These are phyloP conservation scores for Xylaria scruposa DNA, from an alignment of 495 filamentous ascomycete genomes.

Conservation along the genomic window DNA sequence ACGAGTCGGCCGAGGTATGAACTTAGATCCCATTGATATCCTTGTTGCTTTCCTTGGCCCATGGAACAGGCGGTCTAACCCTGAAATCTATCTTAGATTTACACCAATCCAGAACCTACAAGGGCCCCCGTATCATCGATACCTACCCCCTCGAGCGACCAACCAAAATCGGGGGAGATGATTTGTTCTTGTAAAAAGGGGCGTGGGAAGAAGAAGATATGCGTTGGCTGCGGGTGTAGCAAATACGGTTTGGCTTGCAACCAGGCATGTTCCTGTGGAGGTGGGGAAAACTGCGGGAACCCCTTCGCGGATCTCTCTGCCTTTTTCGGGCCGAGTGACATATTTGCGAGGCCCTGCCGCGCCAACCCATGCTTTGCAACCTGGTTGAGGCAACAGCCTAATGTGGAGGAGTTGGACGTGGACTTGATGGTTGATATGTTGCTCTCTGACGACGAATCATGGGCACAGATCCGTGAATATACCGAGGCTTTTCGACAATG, in stretches of 20 bases:
- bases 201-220: constrained; percentile 41
- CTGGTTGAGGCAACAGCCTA: constrained; percentile 41
- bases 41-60: background rate
- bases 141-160: constrained; percentile 39
- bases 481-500: constrained; percentile 38
- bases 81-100: constrained; percentile 30
- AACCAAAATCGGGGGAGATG: constrained; percentile 30
- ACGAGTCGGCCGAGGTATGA: constrained; percentile 42
- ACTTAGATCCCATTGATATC: constrained; percentile 7
- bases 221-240: constrained; percentile 40
- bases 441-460: constrained; percentile 40
- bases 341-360: constrained; percentile 37
- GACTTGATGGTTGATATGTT: constrained; percentile 44
- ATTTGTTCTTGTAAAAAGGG: constrained; percentile 40
- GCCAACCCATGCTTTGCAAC: constrained; percentile 41
- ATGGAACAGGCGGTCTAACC: background rate
- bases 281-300: constrained; percentile 33
- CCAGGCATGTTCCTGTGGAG: constrained; percentile 35
- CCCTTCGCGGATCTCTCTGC: constrained; percentile 38
- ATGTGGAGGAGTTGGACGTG: constrained; percentile 39
- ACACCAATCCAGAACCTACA: constrained; percentile 34
- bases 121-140: constrained; percentile 34
- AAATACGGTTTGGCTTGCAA: constrained; percentile 36
- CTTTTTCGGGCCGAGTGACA: constrained; percentile 37
- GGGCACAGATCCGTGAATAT: constrained; percentile 36